Conservation (phyloP, 208 protist species). For the Acanthamoeba sp. region DNA sequence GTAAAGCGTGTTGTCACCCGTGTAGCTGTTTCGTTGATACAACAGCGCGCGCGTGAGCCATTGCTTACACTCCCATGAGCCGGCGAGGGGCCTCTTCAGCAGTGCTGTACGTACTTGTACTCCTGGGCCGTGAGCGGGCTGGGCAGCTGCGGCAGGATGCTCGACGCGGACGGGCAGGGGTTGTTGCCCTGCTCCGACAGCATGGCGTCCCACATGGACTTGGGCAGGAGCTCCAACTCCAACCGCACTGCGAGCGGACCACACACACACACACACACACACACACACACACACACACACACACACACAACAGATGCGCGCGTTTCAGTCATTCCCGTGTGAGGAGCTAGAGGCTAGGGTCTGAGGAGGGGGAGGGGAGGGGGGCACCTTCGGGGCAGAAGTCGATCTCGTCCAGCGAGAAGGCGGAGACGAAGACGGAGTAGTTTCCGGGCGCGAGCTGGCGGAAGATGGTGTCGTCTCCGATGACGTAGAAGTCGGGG, state of each 20-base stretch:
- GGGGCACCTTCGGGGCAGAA: conserved; percentile 10
- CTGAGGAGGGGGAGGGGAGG: no score
- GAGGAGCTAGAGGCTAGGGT: no score
- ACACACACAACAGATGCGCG: no score
- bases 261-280: no score
- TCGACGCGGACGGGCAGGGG: conserved; percentile 39
- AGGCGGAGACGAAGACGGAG: conserved; percentile 71
- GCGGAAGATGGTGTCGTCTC: conserved; percentile 35
- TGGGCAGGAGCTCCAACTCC: conserved; percentile 32
- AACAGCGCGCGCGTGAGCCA: no score
- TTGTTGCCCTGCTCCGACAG: neutral
- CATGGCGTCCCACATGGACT: neutral
- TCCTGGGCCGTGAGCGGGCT: neutral
- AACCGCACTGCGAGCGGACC: neutral
- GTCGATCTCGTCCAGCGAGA: neutral
- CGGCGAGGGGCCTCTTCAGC: neutral
- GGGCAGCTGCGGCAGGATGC: conserved; percentile 6
- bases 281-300: no score
- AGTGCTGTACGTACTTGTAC: neutral
- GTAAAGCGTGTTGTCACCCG: neutral
- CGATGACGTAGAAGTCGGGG: neutral
- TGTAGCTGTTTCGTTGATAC: neutral
- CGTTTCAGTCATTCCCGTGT: no score
- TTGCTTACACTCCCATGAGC: neutral
- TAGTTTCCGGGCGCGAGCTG: conserved; percentile 52